Evolutionary conservation across 2,329 filamentous ascomycete genomes (phyloP).

Genomic region (Sporothrix phasma): DNA sequence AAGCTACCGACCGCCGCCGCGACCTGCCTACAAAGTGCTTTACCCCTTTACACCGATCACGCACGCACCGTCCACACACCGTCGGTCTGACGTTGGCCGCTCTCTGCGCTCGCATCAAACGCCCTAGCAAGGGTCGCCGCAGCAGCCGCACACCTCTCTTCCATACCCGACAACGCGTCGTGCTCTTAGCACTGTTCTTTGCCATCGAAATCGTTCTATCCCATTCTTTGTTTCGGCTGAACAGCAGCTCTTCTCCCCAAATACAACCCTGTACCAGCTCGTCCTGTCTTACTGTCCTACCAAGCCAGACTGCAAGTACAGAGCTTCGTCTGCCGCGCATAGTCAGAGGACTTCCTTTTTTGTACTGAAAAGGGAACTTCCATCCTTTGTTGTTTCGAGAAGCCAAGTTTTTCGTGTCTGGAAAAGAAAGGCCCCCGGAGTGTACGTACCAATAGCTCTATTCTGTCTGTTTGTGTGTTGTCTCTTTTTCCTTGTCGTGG

Average conservation of each 20-base stretch:
- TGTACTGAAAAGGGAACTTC: constrained; percentile 22
- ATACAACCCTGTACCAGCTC: constrained; percentile 5
- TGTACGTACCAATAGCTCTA: constrained; percentile 47
- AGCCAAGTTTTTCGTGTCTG: constrained; percentile 19
- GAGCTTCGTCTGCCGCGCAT: constrained; percentile 49
- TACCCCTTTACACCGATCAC: background rate
- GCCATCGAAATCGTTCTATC: background rate
- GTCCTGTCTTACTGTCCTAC: background rate
- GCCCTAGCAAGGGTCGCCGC: background rate
- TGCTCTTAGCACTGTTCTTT: background rate
- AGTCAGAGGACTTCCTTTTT: constrained; percentile 19
- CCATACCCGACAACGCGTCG: background rate
- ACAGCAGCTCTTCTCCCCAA: background rate
- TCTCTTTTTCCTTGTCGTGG: too few relatives aligned
- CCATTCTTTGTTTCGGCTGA: background rate
- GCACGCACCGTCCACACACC: background rate
- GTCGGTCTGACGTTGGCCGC: background rate
- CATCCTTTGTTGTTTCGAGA: constrained; percentile 16
- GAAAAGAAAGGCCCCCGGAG: constrained; percentile 27
- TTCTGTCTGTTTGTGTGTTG: constrained; percentile 23
- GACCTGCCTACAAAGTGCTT: background rate
- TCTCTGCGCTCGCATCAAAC: too few relatives aligned
- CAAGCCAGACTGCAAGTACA: constrained; percentile 43
- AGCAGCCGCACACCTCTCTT: background rate
- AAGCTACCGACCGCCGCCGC: background rate